Conservation (phyloP, 331 rosid species). For the Saraca asoca region DNA sequence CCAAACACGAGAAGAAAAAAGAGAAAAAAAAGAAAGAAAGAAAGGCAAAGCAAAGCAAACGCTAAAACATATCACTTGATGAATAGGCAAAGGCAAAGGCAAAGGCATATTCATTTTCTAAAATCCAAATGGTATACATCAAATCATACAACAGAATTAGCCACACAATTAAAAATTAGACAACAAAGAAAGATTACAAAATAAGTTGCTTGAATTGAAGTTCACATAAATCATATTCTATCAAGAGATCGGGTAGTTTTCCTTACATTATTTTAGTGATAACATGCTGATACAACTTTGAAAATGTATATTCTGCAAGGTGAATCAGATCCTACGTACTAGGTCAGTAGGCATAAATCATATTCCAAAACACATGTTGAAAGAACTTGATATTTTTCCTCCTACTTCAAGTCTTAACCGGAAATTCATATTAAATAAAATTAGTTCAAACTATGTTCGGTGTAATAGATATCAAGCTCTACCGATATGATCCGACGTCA, state of each 20-base stretch:
- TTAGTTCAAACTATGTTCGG: slow-evolving; percentile 1
- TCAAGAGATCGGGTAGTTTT: slow-evolving; percentile 12
- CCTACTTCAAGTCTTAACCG: slow-evolving; percentile 4
- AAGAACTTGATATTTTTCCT: slow-evolving; percentile 1
- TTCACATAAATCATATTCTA: not conserved
- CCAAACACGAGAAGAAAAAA: slow-evolving; percentile 4
- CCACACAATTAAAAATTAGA: slow-evolving; percentile 8
- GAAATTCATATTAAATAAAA: slow-evolving; percentile 8
- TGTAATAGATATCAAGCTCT: not conserved
- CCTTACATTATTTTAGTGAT: slow-evolving; percentile 4
- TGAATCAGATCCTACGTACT: not conserved
- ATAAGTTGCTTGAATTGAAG: slow-evolving; percentile 10
- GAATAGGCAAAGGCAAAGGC: slow-evolving; percentile 14
- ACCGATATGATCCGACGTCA: not conserved
- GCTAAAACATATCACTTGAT: slow-evolving; percentile 1
- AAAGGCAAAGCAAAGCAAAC: slow-evolving; percentile 19
- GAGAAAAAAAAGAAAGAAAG: slow-evolving; percentile 21
- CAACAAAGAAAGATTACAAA: not conserved
- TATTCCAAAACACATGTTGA: not conserved
- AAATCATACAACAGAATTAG: slow-evolving; percentile 19
- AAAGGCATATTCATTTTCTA: not conserved
- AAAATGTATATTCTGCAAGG: slow-evolving; percentile 4
- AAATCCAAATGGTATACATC: slow-evolving; percentile 26
- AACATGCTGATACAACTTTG: slow-evolving; percentile 20
- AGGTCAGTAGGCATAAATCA: not conserved